Evolutionary conservation across 805 yeast species (phyloP), one percentile per base, ranked within the genome.

Genomic region (Pichia phayaonensis): DNA sequence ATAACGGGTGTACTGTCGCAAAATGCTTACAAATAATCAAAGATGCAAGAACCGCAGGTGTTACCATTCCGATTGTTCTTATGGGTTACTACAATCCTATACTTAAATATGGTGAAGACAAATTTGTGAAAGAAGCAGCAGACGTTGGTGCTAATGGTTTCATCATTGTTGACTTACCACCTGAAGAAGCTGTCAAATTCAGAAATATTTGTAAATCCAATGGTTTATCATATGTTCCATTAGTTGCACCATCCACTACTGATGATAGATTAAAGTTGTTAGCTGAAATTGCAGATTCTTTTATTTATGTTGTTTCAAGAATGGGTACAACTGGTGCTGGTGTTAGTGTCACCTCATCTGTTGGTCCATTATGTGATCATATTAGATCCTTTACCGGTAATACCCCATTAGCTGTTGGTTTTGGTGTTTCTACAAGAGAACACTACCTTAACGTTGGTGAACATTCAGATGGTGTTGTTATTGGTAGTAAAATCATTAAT

Each of bases 81-180:
- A 94, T 94, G 99, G 99, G 99, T 53, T 94, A 94, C 77, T 94
- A 89, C 72, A 94, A 94, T 70, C 99, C 99, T 16, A 81, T 94
- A 57, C 67, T 88, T 65, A 83, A 78, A 57, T 92, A 84, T 65
- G 99, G 97, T 48, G 99, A 94, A 71, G 84, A 84, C 60, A 75
- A 81, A 66, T 75, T 94, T 72, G 80, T 90, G 55, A 71, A 74
- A 54, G 96, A 85, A 55, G 77, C 95, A n/a, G 81, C 83, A 47
- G 75, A 72, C 23, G 96, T 90, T 1, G 99, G 99, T 56, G 99
- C 90, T 45, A 90, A 88, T 63, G 99, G 98, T 23, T 94, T 84
- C 69, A 84, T 94, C 61, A 81, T 94, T 47, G 97, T 92, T 42
- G 99, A 94, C 68, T 74, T 94, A 60, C 99, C 99, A 46, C 99